phyloP scores from a whole-genome alignment of 1,139 yeast genomes.

The Taphrina pruni region DNA sequence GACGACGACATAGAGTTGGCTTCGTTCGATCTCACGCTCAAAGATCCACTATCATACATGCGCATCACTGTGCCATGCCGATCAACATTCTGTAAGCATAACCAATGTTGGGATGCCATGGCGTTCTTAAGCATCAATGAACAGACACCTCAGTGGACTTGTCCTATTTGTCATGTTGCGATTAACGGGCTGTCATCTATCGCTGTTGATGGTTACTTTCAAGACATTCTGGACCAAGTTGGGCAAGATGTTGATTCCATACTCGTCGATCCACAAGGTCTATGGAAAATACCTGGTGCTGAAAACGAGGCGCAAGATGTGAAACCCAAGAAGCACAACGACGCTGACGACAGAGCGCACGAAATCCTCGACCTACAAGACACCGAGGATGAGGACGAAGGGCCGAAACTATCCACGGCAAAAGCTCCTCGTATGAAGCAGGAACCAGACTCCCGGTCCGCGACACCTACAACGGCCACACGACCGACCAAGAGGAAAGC shows the following conservation, averaged over 20 bases:
- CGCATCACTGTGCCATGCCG: slow-evolving; percentile 54
- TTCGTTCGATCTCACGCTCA: slow-evolving; percentile 52
- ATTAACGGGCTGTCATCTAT: slow-evolving; percentile 50
- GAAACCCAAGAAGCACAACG: slow-evolving; percentile 34
- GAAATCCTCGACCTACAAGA: slow-evolving; percentile 16
- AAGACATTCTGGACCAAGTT: slow-evolving; percentile 50
- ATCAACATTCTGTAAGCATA: slow-evolving; percentile 53
- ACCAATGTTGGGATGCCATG: slow-evolving; percentile 56
- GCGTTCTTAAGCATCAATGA: slow-evolving; percentile 54
- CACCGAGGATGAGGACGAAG: slow-evolving; percentile 23
- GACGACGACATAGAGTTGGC: slow-evolving; percentile 55
- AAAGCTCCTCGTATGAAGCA: slow-evolving; percentile 2
- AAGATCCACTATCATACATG: slow-evolving; percentile 54
- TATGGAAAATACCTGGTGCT: slow-evolving; percentile 49
- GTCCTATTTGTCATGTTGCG: slow-evolving; percentile 54
- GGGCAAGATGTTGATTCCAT: slow-evolving; percentile 50
- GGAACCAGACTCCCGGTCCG: background rate
- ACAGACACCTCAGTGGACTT: slow-evolving; percentile 57
- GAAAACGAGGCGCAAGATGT: slow-evolving; percentile 43
- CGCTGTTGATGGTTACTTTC: slow-evolving; percentile 53
- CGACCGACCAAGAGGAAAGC: slow-evolving; percentile 12
- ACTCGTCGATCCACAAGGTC: slow-evolving; percentile 53
- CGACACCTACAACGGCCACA: background rate
- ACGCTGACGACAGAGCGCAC: background rate
- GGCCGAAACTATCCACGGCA: background rate